phyloP scores from a whole-genome alignment of 2,329 filamentous ascomycete species.

The Tympanopsis confertula region DNA sequence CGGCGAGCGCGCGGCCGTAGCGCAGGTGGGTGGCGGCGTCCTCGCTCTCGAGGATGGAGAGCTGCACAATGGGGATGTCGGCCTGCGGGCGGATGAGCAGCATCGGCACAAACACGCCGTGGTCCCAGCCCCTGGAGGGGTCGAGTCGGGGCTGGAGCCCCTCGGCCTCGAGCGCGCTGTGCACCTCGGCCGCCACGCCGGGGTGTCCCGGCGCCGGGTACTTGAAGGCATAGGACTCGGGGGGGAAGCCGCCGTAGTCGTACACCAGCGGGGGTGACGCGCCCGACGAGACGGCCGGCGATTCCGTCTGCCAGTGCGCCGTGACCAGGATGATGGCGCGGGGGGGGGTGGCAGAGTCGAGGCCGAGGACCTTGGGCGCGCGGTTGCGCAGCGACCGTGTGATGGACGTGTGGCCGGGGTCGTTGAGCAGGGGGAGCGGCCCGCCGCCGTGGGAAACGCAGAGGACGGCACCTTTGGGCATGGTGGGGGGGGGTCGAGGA shows the following conservation, averaged over 20 bases:
- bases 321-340: conserved; percentile 43
- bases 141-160: conserved; percentile 30
- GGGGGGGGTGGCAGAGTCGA: conserved; percentile 35
- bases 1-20: conserved; percentile 38
- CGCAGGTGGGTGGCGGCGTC: conserved; percentile 32
- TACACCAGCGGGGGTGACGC: conserved; percentile 35
- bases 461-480: conserved; percentile 13
- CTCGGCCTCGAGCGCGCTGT: conserved; percentile 27
- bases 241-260: conserved; percentile 48
- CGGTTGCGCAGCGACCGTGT: conserved; percentile 36
- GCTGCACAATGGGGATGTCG: conserved; percentile 40
- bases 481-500: conserved; percentile 2
- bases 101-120: conserved; percentile 48
- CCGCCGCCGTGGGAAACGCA: conserved; percentile 39
- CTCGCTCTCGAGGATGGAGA: conserved; percentile 41
- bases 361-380: conserved; percentile 41
- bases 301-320: conserved; percentile 40
- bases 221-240: conserved; percentile 38
- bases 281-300: conserved; percentile 37
- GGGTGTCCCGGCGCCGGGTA: conserved; percentile 45
- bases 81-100: conserved; percentile 39
- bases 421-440: conserved; percentile 44
- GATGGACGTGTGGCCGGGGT: conserved; percentile 37
- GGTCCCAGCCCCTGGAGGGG: conserved; percentile 38
- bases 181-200: conserved; percentile 35